Evolutionary conservation across 345 rosid species (phyloP), one percentile per base, ranked within the genome.

Genomic region (Brassica nigra): DNA sequence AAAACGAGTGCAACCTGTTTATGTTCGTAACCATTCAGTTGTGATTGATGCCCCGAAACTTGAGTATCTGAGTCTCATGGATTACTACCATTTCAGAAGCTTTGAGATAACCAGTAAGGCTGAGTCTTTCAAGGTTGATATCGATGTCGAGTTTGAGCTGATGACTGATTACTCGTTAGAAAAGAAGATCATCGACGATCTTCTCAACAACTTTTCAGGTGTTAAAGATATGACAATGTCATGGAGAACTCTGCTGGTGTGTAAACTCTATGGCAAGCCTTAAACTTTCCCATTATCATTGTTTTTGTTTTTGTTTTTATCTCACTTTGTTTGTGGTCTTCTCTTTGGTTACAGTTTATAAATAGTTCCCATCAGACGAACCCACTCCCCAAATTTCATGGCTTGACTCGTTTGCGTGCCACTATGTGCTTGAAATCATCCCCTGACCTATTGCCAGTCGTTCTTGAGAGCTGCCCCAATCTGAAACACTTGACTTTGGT

Each of bases 11-110:
- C 58, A 37, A 1, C 37, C 5, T 27, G 55, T 14, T 42, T 42
- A n/a, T 62, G 2, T 0, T 1, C 1, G 8, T 36, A 29, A 8
- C 36, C 29, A 16, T 18, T 16, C 30, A 4, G 49, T 66, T 66
- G 42, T 55, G 58, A 66, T 66, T 12, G 57, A 75, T 66, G 12
- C 73, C 37, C 78, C 73, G 20, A 55, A 55, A 15, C 78, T 75
- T 15, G 65, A 57, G 57, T 66, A 15, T 15, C 57, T 75, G 58
- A 66, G 5, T 27, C 66, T 75, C 58, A 55, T 15, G 4, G 66
- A 66, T 36, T 55, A 55, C 70, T 30, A 31, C 66, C 72, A n/a
- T 23, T 15, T 16, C 58, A 37, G 1, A 57, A 36, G 66, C 66
- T 55, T 75, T 9, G 3, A 66, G 65, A 37, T 66, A 44, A 44